These are phyloP conservation scores for Exophiala viscosa DNA, from an alignment of 2,329 filamentous ascomycete species.

Conservation along the genomic window DNA sequence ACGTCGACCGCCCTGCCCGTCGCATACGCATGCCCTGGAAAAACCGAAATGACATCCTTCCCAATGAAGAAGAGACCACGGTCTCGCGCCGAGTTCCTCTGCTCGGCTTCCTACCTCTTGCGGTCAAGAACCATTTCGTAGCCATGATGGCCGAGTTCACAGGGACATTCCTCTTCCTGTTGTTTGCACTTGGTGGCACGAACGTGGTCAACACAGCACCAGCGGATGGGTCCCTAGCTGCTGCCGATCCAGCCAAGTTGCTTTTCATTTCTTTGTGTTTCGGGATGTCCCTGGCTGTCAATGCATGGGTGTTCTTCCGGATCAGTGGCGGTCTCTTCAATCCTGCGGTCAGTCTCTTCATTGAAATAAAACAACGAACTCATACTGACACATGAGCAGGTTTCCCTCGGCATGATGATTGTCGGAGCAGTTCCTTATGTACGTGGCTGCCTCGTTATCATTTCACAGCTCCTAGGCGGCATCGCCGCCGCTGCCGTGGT, in stretches of 20 bases:
- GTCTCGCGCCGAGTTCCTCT: slow-evolving; percentile 21
- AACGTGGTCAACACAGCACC: slow-evolving; percentile 42
- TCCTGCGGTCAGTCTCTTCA: slow-evolving; percentile 37
- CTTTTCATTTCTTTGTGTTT: slow-evolving; percentile 43
- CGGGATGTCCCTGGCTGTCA: slow-evolving; percentile 47
- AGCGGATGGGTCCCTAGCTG: slow-evolving; percentile 1
- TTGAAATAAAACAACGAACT: slow-evolving; percentile 45
- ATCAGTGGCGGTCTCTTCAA: slow-evolving; percentile 50
- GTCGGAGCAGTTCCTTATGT: slow-evolving; percentile 35
- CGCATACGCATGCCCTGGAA: slow-evolving; percentile 18
- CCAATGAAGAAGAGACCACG: slow-evolving; percentile 17
- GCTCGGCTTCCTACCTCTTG: slow-evolving; percentile 5
- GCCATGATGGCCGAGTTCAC: slow-evolving; percentile 49
- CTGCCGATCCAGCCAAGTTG: slow-evolving; percentile 25
- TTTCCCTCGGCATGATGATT: slow-evolving; percentile 1
- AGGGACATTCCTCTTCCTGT: slow-evolving; percentile 50
- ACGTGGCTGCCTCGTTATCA: slow-evolving; percentile 51
- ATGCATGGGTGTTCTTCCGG: slow-evolving; percentile 54
- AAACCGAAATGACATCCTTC: slow-evolving; percentile 13
- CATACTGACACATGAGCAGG: slow-evolving; percentile 52
- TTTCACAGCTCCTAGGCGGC: slow-evolving; percentile 38
- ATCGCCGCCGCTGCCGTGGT: slow-evolving; percentile 60
- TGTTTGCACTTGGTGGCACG: slow-evolving; percentile 46
- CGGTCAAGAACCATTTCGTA: slow-evolving; percentile 35
- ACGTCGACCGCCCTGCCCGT: slow-evolving; percentile 14